Base-by-base conservation (phyloP, 176 grass and related monocot species). In the Ampelocalamus luodianensis region DNA sequence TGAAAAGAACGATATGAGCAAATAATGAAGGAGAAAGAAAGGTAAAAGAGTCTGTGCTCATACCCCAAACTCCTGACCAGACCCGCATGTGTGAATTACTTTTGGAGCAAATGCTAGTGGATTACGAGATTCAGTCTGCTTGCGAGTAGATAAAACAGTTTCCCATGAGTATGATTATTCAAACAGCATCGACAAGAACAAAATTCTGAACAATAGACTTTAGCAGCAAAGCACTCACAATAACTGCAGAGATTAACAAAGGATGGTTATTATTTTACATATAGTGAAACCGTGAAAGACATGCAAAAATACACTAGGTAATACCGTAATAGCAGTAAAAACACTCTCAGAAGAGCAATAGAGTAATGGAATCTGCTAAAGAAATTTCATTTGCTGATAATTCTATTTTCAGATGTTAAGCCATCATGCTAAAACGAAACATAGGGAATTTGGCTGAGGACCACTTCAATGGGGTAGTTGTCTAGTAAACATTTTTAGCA, bases 91-190 rank as follows among this genome's bases (percentile, higher is more conserved):
- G 20, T 72, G 87, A 78, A 95, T 93, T 50, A 98, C 93, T 98
- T 95, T 98, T 34, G 95, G 95, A 71, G 95, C 95, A 88, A 98
- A 98, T 86, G 95, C 95, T 87, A 98, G 91, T 71, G 95, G 95
- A 90, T 98, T 98, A 42, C 95, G 90, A 69, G 93, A 98, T 84
- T 98, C 95, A 67, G 92, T 98, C 87, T 95, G 93, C 79, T 95
- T 85, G 23, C 93, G 91, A 53, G 93, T 98, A 42, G 91, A 78
- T 66, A 98, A 83, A 81, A 98, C 95, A 45, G 76, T 93, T 76
- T 95, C 91, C 81, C 87, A 68, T 98, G 74, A 60, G 39, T 79
- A 5, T 88, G 89, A 49, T 89, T 98, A 76, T 98, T 98, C 67
- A 93, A 85, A 78, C 93, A 98, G 49, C 83, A 91, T 68, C 87